A percentile compares a stretch with the other conserved stretches of the same genome.
Conservation (phyloP, 192 early-diverging fungal genomes). For the Coemansia sp. region DNA sequence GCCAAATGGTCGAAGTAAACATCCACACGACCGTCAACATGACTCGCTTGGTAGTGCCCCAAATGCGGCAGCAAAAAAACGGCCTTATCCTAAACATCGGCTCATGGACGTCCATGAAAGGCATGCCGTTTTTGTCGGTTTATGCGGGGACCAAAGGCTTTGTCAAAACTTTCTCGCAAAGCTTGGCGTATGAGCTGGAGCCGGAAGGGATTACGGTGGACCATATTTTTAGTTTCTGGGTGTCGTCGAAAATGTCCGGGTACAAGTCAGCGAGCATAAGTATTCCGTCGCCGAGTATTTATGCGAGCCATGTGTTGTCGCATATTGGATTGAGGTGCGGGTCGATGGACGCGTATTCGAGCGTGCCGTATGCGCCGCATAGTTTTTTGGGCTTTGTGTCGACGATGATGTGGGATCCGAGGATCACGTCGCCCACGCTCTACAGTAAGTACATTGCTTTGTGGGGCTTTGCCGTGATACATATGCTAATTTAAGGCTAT, state of each 20-base stretch:
- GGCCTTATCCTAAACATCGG: slow-evolving; percentile 93
- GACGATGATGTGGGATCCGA: slow-evolving; percentile 34
- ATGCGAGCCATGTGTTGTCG: slow-evolving; percentile 71
- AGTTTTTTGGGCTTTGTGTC: slow-evolving; percentile 44
- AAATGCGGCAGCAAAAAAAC: slow-evolving; percentile 68
- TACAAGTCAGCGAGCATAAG: slow-evolving; percentile 74
- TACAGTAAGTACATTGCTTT: slow-evolving; percentile 35
- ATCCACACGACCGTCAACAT: slow-evolving; percentile 55
- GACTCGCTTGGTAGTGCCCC: slow-evolving; percentile 75
- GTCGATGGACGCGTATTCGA: slow-evolving; percentile 34
- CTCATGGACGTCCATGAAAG: slow-evolving; percentile 80
- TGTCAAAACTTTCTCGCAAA: slow-evolving; percentile 85
- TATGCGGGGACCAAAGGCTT: slow-evolving; percentile 95
- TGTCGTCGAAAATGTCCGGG: slow-evolving; percentile 91
- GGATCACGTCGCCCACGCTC: slow-evolving; percentile 39
- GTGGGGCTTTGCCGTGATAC: too few relatives aligned
- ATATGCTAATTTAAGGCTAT: not conserved
- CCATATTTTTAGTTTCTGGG: slow-evolving; percentile 91
- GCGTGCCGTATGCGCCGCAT: slow-evolving; percentile 49
- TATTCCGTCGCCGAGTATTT: slow-evolving; percentile 76
- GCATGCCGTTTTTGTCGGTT: slow-evolving; percentile 83
- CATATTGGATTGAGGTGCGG: slow-evolving; percentile 70
- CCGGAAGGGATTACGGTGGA: slow-evolving; percentile 78
- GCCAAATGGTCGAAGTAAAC: slow-evolving; percentile 84
- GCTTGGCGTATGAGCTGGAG: slow-evolving; percentile 78